Base-by-base conservation (phyloP, 192 early-diverging fungal species). In the Piromyces sp. region DNA sequence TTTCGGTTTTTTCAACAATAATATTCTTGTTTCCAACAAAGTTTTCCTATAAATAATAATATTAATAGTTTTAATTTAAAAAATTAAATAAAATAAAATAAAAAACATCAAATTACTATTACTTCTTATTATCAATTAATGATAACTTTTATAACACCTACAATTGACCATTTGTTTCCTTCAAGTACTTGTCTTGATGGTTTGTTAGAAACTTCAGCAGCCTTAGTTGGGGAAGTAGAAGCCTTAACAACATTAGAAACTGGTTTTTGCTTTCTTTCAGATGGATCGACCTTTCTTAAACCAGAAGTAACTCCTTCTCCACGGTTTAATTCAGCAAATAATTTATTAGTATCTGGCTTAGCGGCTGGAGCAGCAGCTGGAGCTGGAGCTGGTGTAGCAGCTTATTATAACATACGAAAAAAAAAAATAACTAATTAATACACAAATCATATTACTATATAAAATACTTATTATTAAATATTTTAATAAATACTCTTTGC, bases 91-190 rank as follows among this genome's bases (percentile, higher is more conserved):
- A n/a, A n/a, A n/a, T n/a, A n/a, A n/a, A n/a, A n/a, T n/a, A n/a
- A n/a, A n/a, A n/a, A n/a, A n/a, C n/a, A n/a, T n/a, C n/a, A n/a
- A n/a, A n/a, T n/a, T n/a, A n/a, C n/a, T n/a, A n/a, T n/a, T n/a
- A n/a, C n/a, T n/a, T n/a, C n/a, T n/a, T n/a, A n/a, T n/a, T n/a
- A n/a, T n/a, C n/a, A n/a, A n/a, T n/a, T n/a, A n/a, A n/a, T n/a
- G n/a, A n/a, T n/a, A n/a, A n/a, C n/a, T n/a, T n/a, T 28, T 13
- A n/a, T 81, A 37, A 80, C 29, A 80, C 84, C 79, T 79, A 89
- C 89, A 19, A 99, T 91, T 26, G 91, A 88, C 97, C 97, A 99
- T 87, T 97, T 97, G 88, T 92, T 93, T 80, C 94, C 95, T 81
- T 95, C 93, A 81, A 98, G 87, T 38, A 88, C 90, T 82, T 93